phyloP scores from a whole-genome alignment of 129 eudicot genomes.

The Lactuca sativa region DNA sequence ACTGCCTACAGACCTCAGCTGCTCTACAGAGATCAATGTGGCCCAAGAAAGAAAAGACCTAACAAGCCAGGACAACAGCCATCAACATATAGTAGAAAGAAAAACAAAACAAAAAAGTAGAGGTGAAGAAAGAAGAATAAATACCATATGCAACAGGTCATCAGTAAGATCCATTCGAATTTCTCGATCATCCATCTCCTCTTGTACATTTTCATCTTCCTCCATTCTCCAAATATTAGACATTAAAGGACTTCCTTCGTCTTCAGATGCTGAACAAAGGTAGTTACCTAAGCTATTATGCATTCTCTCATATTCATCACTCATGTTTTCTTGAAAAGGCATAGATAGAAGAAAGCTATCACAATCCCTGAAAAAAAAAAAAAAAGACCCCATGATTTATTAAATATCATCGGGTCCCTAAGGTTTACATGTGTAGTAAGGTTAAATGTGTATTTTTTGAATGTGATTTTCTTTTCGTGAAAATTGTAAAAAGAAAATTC shows the following conservation, averaged over 20 bases:
- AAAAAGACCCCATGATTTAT: not conserved
- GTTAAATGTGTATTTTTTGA: not conserved
- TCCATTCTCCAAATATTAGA: constrained; percentile 33
- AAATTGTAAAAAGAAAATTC: not conserved
- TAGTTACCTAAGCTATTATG: constrained; percentile 38
- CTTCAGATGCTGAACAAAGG: constrained; percentile 27
- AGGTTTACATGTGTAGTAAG: not conserved
- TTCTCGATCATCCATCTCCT: constrained; percentile 53
- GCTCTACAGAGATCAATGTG: constrained; percentile 81
- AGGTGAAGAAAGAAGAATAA: not conserved
- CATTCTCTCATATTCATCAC: constrained; percentile 34
- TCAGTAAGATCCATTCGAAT: constrained; percentile 91
- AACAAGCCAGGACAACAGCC: constrained; percentile 21
- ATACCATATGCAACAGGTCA: constrained; percentile 93
- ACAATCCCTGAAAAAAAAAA: constrained; percentile 51
- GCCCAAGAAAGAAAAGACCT: constrained; percentile 92
- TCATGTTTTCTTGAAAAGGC: constrained; percentile 34
- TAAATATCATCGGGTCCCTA: not conserved
- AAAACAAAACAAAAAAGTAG: not conserved
- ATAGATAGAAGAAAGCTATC: constrained; percentile 34
- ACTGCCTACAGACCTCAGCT: constrained; percentile 91
- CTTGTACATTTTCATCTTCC: constrained; percentile 34
- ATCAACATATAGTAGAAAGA: constrained; percentile 6
- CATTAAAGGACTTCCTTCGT: constrained; percentile 23
- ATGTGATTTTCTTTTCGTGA: not conserved